Conservation (phyloP, 148 eudicot genomes). For the Amaranthus hypochondriacus region DNA sequence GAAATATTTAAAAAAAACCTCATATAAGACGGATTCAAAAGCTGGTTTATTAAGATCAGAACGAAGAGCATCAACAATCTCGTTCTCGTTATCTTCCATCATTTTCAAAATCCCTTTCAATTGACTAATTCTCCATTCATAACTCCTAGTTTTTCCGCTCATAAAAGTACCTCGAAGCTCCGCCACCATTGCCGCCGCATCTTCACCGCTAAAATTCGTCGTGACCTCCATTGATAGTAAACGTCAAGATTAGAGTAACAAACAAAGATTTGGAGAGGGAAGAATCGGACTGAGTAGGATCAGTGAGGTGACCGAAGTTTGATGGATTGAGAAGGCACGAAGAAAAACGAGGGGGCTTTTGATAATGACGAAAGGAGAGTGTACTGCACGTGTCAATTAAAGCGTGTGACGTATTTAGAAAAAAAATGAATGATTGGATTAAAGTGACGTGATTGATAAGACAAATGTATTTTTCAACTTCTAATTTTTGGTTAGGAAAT, state of each 20-base stretch:
- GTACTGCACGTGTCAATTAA: not conserved
- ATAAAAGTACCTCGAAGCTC: constrained; percentile 41
- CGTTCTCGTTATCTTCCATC: constrained; percentile 38
- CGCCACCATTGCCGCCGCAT: constrained; percentile 36
- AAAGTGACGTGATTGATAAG: not conserved
- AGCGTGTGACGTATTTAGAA: not conserved
- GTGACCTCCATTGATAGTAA: constrained; percentile 2
- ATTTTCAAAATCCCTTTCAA: constrained; percentile 46
- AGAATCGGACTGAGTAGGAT: not conserved
- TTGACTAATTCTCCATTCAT: constrained; percentile 70
- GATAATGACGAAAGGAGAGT: not conserved
- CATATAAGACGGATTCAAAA: constrained; percentile 48
- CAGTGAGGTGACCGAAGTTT: not conserved
- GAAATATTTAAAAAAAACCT: constrained; percentile 32
- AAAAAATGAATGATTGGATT: not conserved
- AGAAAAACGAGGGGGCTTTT: not conserved
- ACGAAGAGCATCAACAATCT: constrained; percentile 54
- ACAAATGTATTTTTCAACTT: not conserved
- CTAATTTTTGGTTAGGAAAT: not conserved
- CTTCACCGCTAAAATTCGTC: constrained; percentile 31
- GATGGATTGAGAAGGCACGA: not conserved
- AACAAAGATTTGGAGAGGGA: not conserved
- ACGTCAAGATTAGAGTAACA: not conserved
- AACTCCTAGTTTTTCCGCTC: constrained; percentile 51
- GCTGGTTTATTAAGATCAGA: constrained; percentile 63